Percentiles rank a stretch among this genome's conserved stretches.
phyloP scores from a whole-genome alignment of 495 filamentous ascomycete genomes.

The Lasiosphaeria miniovina region DNA sequence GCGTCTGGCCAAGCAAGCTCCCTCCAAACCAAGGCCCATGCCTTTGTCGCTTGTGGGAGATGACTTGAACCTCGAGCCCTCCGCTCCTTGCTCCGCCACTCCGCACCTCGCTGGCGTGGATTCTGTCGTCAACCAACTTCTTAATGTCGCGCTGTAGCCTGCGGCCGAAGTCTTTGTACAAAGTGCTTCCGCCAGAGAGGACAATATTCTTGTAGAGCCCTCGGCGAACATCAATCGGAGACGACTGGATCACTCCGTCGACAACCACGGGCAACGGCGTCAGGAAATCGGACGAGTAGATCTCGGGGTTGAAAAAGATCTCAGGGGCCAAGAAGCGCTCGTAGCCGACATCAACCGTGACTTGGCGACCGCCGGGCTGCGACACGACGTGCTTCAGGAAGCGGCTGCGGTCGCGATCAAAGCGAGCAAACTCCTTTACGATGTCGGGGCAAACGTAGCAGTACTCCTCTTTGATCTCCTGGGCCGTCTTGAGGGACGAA shows the following conservation, averaged over 20 bases:
- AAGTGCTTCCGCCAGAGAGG: conserved; percentile 88
- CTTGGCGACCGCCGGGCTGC: conserved; percentile 79
- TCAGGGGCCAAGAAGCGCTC: conserved; percentile 97
- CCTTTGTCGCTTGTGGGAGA: conserved; percentile 91
- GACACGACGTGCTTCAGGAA: conserved; percentile 86
- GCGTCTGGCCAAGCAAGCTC: conserved; percentile 91
- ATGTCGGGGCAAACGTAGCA: conserved; percentile 98
- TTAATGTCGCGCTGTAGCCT: conserved; percentile 95
- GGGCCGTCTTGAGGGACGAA: conserved; percentile 93
- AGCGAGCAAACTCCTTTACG: conserved; percentile 92
- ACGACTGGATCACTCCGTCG: conserved; percentile 93
- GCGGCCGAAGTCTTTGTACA: conserved; percentile 97
- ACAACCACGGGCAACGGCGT: conserved; percentile 92
- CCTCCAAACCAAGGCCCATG: conserved; percentile 99
- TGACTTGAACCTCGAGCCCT: conserved; percentile 92
- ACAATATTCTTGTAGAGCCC: conserved; percentile 99
- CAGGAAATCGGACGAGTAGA: conserved; percentile 96
- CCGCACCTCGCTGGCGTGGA: conserved; percentile 66
- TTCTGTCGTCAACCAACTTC: conserved; percentile 74
- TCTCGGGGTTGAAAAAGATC: conserved; percentile 99
- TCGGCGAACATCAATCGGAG: conserved; percentile 93
- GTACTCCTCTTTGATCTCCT: conserved; percentile 96
- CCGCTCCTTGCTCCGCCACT: conserved; percentile 90
- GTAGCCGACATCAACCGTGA: conserved; percentile 90
- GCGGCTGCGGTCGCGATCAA: conserved; percentile 84